phyloP scores from a whole-genome alignment of 1,284 basidiomycete species.

The Pisolithus thermaeus region DNA sequence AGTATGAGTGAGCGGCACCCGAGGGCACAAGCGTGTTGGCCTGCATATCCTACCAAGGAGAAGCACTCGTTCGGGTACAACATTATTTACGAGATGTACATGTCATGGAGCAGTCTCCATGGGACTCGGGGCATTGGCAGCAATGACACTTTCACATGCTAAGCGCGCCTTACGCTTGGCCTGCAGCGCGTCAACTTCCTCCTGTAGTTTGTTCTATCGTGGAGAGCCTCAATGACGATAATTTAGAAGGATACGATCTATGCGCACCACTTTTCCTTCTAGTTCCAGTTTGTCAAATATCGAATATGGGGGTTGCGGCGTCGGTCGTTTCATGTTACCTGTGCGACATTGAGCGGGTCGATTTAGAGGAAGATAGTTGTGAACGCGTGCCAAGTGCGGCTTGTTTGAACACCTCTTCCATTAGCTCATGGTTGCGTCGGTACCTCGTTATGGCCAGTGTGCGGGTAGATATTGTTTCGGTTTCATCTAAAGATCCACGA shows the following conservation, averaged over 20 bases:
- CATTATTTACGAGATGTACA: too few species aligned
- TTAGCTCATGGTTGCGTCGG: conserved; percentile 72
- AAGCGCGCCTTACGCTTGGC: conserved; percentile 25
- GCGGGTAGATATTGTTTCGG: conserved; percentile 64
- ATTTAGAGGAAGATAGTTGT: neutral
- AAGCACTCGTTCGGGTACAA: too few species aligned
- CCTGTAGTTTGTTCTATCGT: conserved; percentile 21
- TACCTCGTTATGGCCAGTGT: conserved; percentile 67
- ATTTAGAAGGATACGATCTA: neutral
- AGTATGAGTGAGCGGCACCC: too few species aligned
- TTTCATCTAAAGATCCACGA: conserved; percentile 45
- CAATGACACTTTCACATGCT: conserved; percentile 27
- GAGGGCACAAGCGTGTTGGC: too few species aligned
- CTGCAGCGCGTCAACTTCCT: conserved; percentile 23
- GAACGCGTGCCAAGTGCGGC: conserved; percentile 56
- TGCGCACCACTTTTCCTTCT: conserved; percentile 52
- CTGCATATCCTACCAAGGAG: too few species aligned
- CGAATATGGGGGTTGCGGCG: conserved; percentile 44
- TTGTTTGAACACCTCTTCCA: conserved; percentile 72
- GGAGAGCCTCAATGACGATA: conserved; percentile 1
- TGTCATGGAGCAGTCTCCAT: conserved; percentile 26
- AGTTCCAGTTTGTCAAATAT: conserved; percentile 57
- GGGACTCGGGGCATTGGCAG: conserved; percentile 28
- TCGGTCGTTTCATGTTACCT: conserved; percentile 42
- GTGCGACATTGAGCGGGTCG: conserved; percentile 3